Evolutionary conservation across 257 asterid genomes (phyloP).

Genomic region (Primulina eburnea): DNA sequence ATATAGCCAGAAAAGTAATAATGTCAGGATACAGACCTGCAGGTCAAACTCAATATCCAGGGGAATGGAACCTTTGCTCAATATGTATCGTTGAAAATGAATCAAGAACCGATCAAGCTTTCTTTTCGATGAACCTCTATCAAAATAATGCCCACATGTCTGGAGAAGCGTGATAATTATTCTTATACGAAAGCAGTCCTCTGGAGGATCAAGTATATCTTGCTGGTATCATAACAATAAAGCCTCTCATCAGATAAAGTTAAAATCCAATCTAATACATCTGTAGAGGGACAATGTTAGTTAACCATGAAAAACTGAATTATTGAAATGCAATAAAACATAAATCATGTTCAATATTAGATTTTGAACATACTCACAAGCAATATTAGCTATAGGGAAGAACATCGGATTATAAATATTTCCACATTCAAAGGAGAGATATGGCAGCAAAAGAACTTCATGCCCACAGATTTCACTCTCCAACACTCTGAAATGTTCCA

Average conservation of each 20-base stretch:
- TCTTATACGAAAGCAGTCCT: slow-evolving; percentile 95
- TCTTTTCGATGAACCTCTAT: slow-evolving; percentile 93
- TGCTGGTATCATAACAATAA: slow-evolving; percentile 55
- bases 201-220: slow-evolving; percentile 90
- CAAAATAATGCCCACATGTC: slow-evolving; percentile 99
- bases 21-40: slow-evolving; percentile 62
- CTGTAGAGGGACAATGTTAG: neutral
- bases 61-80: slow-evolving; percentile 79
- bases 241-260: slow-evolving; percentile 27
- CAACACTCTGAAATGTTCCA: slow-evolving; percentile 1
- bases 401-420: slow-evolving; percentile 9
- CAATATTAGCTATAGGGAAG: neutral
- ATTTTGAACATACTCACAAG: slow-evolving; percentile 12
- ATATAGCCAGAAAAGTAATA: neutral
- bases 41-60: slow-evolving; percentile 95
- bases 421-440: neutral
- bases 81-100: slow-evolving; percentile 89
- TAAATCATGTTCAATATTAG: slow-evolving; percentile 4
- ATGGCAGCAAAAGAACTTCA: slow-evolving; percentile 7
- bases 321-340: slow-evolving; percentile 14
- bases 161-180: slow-evolving; percentile 89
- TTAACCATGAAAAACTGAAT: neutral
- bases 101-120: slow-evolving; percentile 94
- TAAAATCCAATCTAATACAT: neutral
- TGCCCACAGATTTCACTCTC: neutral